Evolutionary conservation across 192 early-diverging fungal genomes (phyloP).

Genomic region (Coemansia sp.): DNA sequence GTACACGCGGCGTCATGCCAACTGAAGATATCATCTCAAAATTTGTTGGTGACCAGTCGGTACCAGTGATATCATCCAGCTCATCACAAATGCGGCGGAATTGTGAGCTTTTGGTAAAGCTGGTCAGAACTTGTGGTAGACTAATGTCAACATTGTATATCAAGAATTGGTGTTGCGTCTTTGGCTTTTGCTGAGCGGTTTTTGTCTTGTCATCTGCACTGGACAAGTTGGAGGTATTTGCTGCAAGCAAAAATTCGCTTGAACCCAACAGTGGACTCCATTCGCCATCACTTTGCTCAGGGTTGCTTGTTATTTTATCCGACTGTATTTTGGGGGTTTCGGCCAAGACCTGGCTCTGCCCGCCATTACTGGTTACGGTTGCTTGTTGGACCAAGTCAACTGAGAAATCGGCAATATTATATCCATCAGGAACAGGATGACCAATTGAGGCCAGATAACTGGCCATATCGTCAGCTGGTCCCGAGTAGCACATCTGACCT

Average conservation of each 20-base stretch:
- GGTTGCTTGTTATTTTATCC: neutral
- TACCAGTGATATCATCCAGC: constrained; percentile 25
- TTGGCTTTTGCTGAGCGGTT: neutral
- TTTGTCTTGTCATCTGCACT: neutral
- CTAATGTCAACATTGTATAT: constrained; percentile 28
- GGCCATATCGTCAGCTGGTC: constrained; percentile 62
- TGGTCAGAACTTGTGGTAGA: constrained; percentile 23
- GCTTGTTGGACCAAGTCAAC: constrained; percentile 50
- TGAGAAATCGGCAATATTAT: constrained; percentile 86
- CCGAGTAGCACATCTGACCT: constrained; percentile 82
- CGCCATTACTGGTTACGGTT: constrained; percentile 13
- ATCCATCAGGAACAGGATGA: constrained; percentile 76
- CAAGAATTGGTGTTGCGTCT: constrained; percentile 13
- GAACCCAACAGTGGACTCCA: constrained; percentile 26
- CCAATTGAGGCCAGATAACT: constrained; percentile 72
- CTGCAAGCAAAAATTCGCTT: constrained; percentile 14
- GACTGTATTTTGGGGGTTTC: neutral
- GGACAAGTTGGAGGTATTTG: neutral
- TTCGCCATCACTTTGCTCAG: constrained; percentile 18
- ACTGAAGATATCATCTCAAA: constrained; percentile 35
- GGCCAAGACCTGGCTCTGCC: neutral
- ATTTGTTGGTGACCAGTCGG: constrained; percentile 24
- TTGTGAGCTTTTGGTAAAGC: constrained; percentile 21
- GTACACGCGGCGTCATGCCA: constrained; percentile 28
- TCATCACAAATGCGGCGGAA: constrained; percentile 1